Percentiles rank a stretch among this genome's conserved stretches.
Conservation (phyloP, 2,329 filamentous ascomycete genomes). For the Didymella sp. region DNA sequence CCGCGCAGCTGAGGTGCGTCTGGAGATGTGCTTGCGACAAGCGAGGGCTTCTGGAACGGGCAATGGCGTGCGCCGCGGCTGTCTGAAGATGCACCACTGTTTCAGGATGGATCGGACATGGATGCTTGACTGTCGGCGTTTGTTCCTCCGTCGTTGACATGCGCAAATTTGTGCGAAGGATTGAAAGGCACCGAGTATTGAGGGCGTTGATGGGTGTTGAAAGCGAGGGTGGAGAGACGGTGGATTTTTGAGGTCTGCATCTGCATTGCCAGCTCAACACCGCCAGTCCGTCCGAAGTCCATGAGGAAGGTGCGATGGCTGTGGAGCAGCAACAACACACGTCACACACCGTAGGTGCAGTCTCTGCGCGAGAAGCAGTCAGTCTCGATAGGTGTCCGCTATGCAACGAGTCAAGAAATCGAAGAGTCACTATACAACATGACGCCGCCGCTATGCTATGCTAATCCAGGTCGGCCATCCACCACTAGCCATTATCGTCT, state of each 20-base stretch:
- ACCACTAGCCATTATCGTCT: constrained; percentile 3
- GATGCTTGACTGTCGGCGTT: constrained; percentile 6
- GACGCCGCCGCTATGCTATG: constrained; percentile 21
- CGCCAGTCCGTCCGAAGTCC: background rate
- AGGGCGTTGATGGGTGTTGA: background rate
- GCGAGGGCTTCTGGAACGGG: constrained; percentile 17
- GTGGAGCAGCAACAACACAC: constrained; percentile 7
- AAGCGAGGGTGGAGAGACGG: background rate
- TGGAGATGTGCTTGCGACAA: constrained; percentile 7
- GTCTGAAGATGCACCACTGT: constrained; percentile 19
- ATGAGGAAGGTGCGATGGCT: background rate
- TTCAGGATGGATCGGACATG: constrained; percentile 12
- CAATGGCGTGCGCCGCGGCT: constrained; percentile 5
- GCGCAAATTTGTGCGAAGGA: background rate
- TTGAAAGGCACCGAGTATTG: background rate
- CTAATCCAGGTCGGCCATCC: constrained; percentile 2
- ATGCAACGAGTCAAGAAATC: constrained; percentile 6
- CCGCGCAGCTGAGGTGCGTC: constrained; percentile 11
- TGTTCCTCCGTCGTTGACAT: background rate
- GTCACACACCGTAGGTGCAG: constrained; percentile 6
- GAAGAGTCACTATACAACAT: constrained; percentile 12
- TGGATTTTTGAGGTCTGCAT: background rate
- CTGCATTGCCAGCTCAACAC: constrained; percentile 1
- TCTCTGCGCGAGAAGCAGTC: background rate
- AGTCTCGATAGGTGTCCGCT: background rate